Conservation (phyloP, 2,329 filamentous ascomycete species). For the Orbilia oligospora region DNA sequence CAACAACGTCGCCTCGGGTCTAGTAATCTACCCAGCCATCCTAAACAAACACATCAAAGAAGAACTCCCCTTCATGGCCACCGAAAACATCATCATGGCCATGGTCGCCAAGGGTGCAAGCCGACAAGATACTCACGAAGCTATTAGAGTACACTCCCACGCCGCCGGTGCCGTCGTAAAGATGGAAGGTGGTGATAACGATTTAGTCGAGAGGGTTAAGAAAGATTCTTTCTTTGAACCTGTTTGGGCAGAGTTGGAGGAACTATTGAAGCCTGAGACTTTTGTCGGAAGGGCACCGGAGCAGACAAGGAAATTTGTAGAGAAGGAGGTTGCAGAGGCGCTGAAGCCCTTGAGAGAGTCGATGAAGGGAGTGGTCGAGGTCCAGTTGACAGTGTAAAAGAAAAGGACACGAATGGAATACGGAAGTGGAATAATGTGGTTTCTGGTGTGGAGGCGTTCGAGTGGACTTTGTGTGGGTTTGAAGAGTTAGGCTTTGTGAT, state of each 20-base stretch:
- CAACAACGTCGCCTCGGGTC: conserved; percentile 77
- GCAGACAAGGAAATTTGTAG: conserved; percentile 72
- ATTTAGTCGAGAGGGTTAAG: conserved; percentile 84
- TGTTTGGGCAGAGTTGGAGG: conserved; percentile 78
- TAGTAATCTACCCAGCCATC: conserved; percentile 83
- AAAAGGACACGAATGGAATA: conserved; percentile 6
- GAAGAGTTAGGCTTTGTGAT: neutral
- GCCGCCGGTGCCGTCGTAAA: conserved; percentile 81
- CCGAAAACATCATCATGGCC: conserved; percentile 82
- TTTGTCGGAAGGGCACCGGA: conserved; percentile 73
- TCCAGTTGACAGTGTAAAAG: conserved; percentile 67
- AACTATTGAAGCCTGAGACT: conserved; percentile 75
- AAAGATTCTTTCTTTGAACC: conserved; percentile 80
- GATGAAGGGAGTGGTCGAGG: conserved; percentile 66
- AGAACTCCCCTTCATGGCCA: conserved; percentile 90
- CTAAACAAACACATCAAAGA: conserved; percentile 78
- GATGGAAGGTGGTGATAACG: conserved; percentile 81
- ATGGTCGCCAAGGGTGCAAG: conserved; percentile 79
- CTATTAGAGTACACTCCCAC: conserved; percentile 86
- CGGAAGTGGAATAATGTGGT: neutral
- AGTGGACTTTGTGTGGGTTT: conserved; percentile 18
- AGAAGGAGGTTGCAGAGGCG: conserved; percentile 70
- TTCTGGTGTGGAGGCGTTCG: conserved; percentile 7
- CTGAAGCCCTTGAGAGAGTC: conserved; percentile 68
- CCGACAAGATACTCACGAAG: conserved; percentile 86